Evolutionary conservation across 331 rosid species (phyloP), one percentile per base, ranked within the genome.

Genomic region (Malus hybrid): DNA sequence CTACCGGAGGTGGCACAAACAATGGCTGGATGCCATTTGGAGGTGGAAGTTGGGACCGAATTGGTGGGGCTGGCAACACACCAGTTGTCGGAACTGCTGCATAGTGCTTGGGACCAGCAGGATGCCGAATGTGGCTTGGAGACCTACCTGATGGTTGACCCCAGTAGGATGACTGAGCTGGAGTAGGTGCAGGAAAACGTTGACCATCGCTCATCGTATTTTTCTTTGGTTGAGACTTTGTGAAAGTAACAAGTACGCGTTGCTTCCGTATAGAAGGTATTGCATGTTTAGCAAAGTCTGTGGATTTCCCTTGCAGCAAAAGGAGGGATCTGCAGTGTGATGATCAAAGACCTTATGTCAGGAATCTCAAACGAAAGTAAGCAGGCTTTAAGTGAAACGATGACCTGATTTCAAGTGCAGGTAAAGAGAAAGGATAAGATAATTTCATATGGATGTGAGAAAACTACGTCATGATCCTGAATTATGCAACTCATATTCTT

Each of bases 211-310:
- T 55, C 64, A 87, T 85, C 16, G 65, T 60, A 11, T 85, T 80
- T 82, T 69, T 92, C 77, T 46, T 89, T 3, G 96, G 97, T 75
- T 71, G 93, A 54, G 86, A 86, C 85, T 90, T 95, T 13, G 93
- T 83, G 70, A 95, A 80, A 44, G 93, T 95, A 73, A 95, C 83
- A 3, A 95, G 87, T 62, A 90, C 82, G 11, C 99, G 97, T 33
- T 88, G 97, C 81, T 89, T 92, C 13, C 91, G 90, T 15, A 83
- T 67, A 19, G 99, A 87, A 48, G 97, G 90, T 81, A 95, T 87
- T 10, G 99, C 98, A 78, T 90, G 87, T 80, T 77, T 89, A 14
- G 97, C 85, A 80, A 87, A 83, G 78, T 90, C 97, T 8, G 88
- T 52, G 16, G 97, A 90, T 75, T 83, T 90, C 59, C 98, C 99